A percentile compares a stretch with the other conserved stretches of the same genome.
These are phyloP conservation scores for Septoria petroselini DNA, from an alignment of 2,329 filamentous ascomycete species.

Conservation along the genomic window DNA sequence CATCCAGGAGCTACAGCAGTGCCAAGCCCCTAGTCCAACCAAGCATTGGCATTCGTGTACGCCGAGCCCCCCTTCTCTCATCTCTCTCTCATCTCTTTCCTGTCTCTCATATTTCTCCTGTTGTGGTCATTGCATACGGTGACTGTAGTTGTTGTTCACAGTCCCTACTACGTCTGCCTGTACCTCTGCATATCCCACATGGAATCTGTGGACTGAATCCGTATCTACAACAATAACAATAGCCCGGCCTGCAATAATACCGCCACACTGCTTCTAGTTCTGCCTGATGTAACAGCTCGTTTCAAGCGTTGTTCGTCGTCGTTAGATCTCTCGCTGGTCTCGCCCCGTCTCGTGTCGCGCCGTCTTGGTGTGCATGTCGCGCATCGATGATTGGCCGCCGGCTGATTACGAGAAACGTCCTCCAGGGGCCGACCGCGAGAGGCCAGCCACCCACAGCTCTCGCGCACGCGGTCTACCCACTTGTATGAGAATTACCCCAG, in stretches of 20 bases:
- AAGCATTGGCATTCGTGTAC: constrained; percentile 17
- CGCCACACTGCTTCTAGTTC: background rate
- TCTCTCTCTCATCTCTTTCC: background rate
- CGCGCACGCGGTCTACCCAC: background rate
- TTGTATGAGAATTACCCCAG: background rate
- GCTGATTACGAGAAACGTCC: background rate
- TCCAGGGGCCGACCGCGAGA: background rate
- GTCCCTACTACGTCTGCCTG: too few relatives aligned
- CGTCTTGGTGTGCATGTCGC: background rate
- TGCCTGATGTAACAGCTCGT: background rate
- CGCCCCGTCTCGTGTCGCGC: background rate
- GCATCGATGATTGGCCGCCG: too few relatives aligned
- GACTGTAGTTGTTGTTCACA: too few relatives aligned
- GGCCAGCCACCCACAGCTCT: constrained; percentile 2
- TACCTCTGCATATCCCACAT: too few relatives aligned
- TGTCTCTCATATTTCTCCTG: too few relatives aligned
- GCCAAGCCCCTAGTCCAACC: constrained; percentile 11
- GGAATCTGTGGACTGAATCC: background rate
- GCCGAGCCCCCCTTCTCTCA: constrained; percentile 8
- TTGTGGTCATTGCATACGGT: too few relatives aligned
- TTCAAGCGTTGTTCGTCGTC: background rate
- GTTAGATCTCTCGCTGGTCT: background rate
- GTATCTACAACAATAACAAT: background rate
- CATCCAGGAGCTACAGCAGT: constrained; percentile 1
- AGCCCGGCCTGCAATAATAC: too few relatives aligned